phyloP scores from a whole-genome alignment of 2,329 filamentous ascomycete species.

The Botrytis galanthina region DNA sequence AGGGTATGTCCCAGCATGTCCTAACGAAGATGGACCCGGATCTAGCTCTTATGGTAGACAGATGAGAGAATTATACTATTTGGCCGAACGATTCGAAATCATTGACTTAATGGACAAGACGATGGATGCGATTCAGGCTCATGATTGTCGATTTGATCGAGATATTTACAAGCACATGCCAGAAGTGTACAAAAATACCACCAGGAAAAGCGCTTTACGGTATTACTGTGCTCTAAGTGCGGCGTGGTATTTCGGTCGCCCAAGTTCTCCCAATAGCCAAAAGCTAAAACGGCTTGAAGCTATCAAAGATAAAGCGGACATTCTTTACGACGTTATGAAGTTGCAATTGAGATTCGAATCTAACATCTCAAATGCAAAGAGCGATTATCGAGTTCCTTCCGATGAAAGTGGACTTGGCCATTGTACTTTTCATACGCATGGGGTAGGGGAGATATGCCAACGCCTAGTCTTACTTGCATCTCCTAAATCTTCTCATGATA shows the following conservation, averaged over 20 bases:
- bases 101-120: slow-evolving; percentile 21
- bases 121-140: slow-evolving; percentile 15
- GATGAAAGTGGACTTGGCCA: not conserved
- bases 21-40: not conserved
- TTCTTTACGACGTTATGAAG: slow-evolving; percentile 17
- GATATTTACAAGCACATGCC: slow-evolving; percentile 8
- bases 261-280: not conserved
- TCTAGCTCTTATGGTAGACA: slow-evolving; percentile 3
- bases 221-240: slow-evolving; percentile 7
- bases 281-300: slow-evolving; percentile 3
- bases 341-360: slow-evolving; percentile 2
- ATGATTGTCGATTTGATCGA: slow-evolving; percentile 5
- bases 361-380: not conserved
- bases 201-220: not conserved
- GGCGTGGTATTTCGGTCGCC: slow-evolving; percentile 11
- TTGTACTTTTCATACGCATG: slow-evolving; percentile 18
- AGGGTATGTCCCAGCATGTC: slow-evolving; percentile 16
- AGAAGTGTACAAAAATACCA: slow-evolving; percentile 17
- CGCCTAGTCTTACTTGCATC: not conserved
- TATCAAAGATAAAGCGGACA: slow-evolving; percentile 9
- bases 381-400: slow-evolving; percentile 10
- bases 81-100: slow-evolving; percentile 19
- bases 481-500: not conserved
- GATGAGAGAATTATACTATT: slow-evolving; percentile 16
- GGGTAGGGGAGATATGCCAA: not conserved